Base-by-base conservation (phyloP, 495 filamentous ascomycete genomes). In the Aspergillus biplanus region DNA sequence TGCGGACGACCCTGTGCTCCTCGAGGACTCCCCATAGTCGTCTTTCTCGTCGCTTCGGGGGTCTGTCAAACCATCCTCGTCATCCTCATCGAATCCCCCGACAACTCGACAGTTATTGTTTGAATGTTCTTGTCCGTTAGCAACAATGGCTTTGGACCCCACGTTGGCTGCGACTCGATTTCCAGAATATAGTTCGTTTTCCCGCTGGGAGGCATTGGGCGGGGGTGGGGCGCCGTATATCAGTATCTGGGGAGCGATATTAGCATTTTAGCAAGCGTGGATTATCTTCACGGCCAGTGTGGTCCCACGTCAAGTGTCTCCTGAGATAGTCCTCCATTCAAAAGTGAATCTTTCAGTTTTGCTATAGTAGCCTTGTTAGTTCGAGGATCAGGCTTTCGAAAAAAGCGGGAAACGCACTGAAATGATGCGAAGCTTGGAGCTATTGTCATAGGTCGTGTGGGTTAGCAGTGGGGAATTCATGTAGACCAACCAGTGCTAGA, bases 281-380 rank as follows among this genome's bases (percentile, higher is more conserved):
- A 70, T 49, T 48, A 59, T 48, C 58, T 44, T 33, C 9, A 50
- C 21, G 13, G 47, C 33, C 56, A 57, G 61, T 34, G 18, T 58
- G 46, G 47, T 58, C 80, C 71, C 73, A 88, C 87, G 71, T 84
- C 79, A 46, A 93, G 73, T 18, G 83, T 86, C 53, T 87, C 85
- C 39, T 80, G 74, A 3, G 82, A 80, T 55, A 92, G 80, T 4
- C 89, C 89, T 34, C 86, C 87, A 56, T 78, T 80, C 56, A 87
- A 73, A 12, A 93, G 83, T 57, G 86, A 86, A 5, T 79, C 80
- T 57, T 80, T 84, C 37, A 93, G 78, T 57, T 85, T 87, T 59
- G 78, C 89, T 92, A 58, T 18, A 9, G 48, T 33, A 12, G 56
- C 31, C 31, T 61, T 33, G 62, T 69, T 46, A 65, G 58, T 18